Evolutionary conservation across 2,329 filamentous ascomycete species (phyloP).

Genomic region (Sporothrix brasiliensis): DNA sequence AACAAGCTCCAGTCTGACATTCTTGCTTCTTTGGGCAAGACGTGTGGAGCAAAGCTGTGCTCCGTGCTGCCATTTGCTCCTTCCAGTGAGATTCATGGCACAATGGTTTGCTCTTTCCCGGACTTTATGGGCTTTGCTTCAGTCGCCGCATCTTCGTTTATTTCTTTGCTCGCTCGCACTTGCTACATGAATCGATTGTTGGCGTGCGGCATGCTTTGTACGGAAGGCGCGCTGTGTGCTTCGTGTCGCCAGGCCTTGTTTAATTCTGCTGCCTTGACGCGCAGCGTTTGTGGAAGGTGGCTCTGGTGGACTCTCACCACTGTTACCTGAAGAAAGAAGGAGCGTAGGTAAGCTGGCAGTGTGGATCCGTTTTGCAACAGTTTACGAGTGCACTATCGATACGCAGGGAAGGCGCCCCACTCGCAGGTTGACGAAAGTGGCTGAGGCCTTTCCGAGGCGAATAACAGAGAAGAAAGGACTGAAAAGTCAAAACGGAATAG

Average conservation of each 20-base stretch:
- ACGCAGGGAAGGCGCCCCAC: slow-evolving; percentile 1
- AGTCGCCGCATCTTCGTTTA: not conserved
- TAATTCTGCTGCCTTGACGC: slow-evolving; percentile 21
- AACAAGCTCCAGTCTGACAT: slow-evolving; percentile 21
- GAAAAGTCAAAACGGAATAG: not conserved
- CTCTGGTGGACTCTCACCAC: slow-evolving; percentile 11
- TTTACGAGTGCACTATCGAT: slow-evolving; percentile 5
- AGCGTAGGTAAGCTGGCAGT: not conserved
- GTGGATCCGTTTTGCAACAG: slow-evolving; percentile 8
- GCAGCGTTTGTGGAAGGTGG: not conserved
- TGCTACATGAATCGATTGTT: not conserved
- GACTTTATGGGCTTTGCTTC: not conserved
- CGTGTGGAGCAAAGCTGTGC: not conserved
- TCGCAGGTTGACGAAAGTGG: not conserved
- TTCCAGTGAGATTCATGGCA: not conserved
- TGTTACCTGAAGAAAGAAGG: slow-evolving; percentile 13
- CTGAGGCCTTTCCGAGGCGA: not conserved
- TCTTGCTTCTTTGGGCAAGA: slow-evolving; percentile 16
- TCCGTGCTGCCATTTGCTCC: not conserved
- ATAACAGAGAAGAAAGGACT: not conserved
- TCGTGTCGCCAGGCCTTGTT: not conserved
- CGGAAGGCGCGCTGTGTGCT: not conserved
- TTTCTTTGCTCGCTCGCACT: not conserved
- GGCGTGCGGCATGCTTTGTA: not conserved
- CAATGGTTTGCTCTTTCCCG: not conserved